Evolutionary conservation across 148 eudicot species (phyloP).

Genomic region (Amaranthus cruentus): DNA sequence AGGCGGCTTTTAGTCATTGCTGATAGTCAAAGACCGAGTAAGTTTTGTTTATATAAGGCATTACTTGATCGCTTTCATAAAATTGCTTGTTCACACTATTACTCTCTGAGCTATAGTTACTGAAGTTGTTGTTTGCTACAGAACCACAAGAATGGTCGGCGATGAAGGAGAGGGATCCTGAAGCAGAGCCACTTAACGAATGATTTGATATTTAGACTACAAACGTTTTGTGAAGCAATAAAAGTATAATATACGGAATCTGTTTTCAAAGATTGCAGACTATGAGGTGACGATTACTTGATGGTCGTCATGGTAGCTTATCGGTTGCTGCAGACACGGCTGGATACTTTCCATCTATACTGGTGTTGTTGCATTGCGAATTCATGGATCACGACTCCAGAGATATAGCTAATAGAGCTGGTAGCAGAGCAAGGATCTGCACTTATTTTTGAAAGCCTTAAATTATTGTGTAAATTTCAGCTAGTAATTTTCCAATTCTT

Average conservation of each 20-base stretch:
- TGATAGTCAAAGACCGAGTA: conserved; percentile 71
- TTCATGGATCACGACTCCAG: background rate
- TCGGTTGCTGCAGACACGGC: conserved; percentile 6
- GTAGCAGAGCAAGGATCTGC: conserved; percentile 11
- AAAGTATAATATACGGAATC: conserved; percentile 5
- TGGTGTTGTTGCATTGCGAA: conserved; percentile 1
- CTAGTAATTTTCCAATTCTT: conserved; percentile 6
- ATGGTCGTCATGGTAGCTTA: conserved; percentile 13
- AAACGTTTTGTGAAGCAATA: conserved; percentile 10
- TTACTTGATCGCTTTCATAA: background rate
- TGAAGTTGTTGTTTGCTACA: conserved; percentile 16
- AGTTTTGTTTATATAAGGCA: conserved; percentile 22
- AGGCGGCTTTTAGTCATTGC: conserved; percentile 66
- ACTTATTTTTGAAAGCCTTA: conserved; percentile 13
- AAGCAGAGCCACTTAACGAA: conserved; percentile 46
- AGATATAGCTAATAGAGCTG: conserved; percentile 7
- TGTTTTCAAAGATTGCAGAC: conserved; percentile 11
- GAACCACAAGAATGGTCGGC: conserved; percentile 47
- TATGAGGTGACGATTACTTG: conserved; percentile 11
- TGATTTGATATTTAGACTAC: conserved; percentile 1
- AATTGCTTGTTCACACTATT: background rate
- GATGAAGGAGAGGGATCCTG: conserved; percentile 44
- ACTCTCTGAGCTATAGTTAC: background rate
- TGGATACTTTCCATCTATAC: conserved; percentile 10
- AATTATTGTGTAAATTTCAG: conserved; percentile 14